phyloP scores from a whole-genome alignment of 2,329 filamentous ascomycete species.

The Epichloe baconii region DNA sequence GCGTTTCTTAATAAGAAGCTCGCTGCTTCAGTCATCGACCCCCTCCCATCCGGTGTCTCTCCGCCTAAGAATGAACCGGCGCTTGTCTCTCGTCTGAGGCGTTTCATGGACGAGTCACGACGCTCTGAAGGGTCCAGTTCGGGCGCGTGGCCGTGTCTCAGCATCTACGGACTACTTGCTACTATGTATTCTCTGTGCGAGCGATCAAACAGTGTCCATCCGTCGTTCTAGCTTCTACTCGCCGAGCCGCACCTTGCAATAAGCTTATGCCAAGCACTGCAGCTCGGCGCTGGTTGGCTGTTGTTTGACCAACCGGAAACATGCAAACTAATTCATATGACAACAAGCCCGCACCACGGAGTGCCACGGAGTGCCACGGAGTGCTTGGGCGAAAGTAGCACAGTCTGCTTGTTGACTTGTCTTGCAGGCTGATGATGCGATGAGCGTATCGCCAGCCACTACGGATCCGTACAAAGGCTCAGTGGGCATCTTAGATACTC shows the following conservation, averaged over 20 bases:
- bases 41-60: neutral
- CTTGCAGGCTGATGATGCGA: too few relatives aligned
- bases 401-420: too few relatives aligned
- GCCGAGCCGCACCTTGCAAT: neutral
- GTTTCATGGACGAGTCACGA: slow-evolving; percentile 1
- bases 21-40: neutral
- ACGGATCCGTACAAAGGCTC: too few relatives aligned
- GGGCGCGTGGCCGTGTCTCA: neutral
- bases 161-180: neutral
- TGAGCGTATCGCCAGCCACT: too few relatives aligned
- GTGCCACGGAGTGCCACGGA: too few relatives aligned
- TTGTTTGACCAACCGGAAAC: neutral
- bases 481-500: too few relatives aligned
- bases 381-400: too few relatives aligned
- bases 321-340: neutral
- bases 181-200: neutral
- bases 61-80: neutral
- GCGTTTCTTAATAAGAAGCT: neutral
- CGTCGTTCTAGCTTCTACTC: neutral
- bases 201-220: neutral
- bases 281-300: neutral
- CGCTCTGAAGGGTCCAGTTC: neutral
- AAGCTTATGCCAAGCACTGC: neutral
- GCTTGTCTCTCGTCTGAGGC: slow-evolving; percentile 3
- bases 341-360: too few relatives aligned